Percentiles rank a stretch among this genome's conserved stretches.
These are phyloP conservation scores for Cladophialophora carrionii DNA, from an alignment of 2,329 filamentous ascomycete species.

Conservation along the genomic window DNA sequence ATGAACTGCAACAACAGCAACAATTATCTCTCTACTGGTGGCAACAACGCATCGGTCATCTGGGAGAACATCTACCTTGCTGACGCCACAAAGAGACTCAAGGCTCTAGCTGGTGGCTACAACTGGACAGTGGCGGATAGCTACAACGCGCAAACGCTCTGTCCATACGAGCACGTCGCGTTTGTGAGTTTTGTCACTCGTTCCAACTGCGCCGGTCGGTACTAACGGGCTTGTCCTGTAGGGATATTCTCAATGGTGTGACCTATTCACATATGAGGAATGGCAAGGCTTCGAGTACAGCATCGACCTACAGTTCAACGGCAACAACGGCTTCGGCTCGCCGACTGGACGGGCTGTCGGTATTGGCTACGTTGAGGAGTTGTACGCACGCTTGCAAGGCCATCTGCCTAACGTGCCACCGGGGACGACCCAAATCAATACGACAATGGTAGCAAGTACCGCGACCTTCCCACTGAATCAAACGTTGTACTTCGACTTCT, in stretches of 20 bases:
- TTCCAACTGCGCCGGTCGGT: neutral
- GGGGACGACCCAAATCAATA: conserved; percentile 52
- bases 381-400: conserved; percentile 62
- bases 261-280: conserved; percentile 74
- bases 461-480: conserved; percentile 75
- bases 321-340: conserved; percentile 59
- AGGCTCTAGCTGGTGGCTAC: conserved; percentile 58
- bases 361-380: conserved; percentile 71
- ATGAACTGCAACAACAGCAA: conserved; percentile 67
- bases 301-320: conserved; percentile 68
- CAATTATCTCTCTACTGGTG: conserved; percentile 53
- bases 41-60: conserved; percentile 57
- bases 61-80: conserved; percentile 69
- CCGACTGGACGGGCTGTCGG: conserved; percentile 71
- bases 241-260: conserved; percentile 74
- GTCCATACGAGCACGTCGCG: conserved; percentile 77
- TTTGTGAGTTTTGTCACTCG: conserved; percentile 45
- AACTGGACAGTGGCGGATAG: conserved; percentile 68
- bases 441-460: conserved; percentile 55
- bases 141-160: conserved; percentile 71
- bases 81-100: conserved; percentile 65
- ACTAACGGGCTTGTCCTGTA: neutral
- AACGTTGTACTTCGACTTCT: conserved; percentile 76
- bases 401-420: conserved; percentile 37
- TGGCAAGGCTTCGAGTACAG: conserved; percentile 74